Evolutionary conservation across 352 stramenopile genomes (phyloP).

Genomic region (Aphanomyces stellatus): DNA sequence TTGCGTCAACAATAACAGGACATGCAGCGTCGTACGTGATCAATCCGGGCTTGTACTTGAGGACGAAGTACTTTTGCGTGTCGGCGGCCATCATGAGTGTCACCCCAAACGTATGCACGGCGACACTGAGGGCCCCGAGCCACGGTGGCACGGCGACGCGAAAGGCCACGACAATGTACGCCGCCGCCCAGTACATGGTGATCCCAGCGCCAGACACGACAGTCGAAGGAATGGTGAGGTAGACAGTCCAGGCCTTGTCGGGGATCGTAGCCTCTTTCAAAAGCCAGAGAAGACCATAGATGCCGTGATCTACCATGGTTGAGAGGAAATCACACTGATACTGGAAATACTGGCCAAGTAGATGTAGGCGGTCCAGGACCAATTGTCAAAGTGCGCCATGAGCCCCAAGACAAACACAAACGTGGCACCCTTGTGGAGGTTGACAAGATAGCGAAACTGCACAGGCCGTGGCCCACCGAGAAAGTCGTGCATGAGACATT

Average conservation of each 20-base stretch:
- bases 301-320: slow-evolving; percentile 13
- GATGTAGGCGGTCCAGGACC: background rate
- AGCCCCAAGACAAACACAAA: background rate
- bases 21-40: slow-evolving; percentile 18
- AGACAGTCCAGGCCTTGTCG: background rate
- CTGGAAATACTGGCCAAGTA: background rate
- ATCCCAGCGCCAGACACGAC: background rate
- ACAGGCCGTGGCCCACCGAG: slow-evolving; percentile 6
- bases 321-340: background rate
- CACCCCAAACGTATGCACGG: background rate
- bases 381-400: slow-evolving; percentile 14
- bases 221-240: slow-evolving; percentile 2
- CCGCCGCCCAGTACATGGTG: slow-evolving; percentile 5
- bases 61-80: slow-evolving; percentile 19
- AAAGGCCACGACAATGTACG: background rate
- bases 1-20: no score
- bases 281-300: background rate
- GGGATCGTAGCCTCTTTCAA: slow-evolving; percentile 1
- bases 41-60: background rate
- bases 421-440: background rate
- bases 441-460: background rate
- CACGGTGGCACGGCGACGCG: background rate
- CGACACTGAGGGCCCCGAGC: background rate
- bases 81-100: background rate
- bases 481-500: background rate